phyloP scores from a whole-genome alignment of 1,284 basidiomycete species.

The Naganishia liquefaciens region DNA sequence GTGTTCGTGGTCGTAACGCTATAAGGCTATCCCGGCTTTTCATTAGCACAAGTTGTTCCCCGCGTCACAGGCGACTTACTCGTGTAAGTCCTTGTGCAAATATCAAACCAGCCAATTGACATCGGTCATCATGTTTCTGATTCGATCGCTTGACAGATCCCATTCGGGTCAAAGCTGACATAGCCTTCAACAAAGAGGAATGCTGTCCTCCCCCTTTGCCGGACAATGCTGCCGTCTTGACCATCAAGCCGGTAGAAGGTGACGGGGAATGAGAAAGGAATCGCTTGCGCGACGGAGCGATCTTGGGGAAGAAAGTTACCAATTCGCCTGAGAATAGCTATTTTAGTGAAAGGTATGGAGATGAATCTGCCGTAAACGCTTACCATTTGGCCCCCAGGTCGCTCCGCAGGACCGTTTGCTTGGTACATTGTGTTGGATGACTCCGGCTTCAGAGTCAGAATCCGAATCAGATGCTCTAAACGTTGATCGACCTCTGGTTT shows the following conservation, averaged over 20 bases:
- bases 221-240: slow-evolving; percentile 28
- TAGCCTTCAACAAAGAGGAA: slow-evolving; percentile 45
- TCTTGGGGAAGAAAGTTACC: slow-evolving; percentile 75
- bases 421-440: slow-evolving; percentile 44
- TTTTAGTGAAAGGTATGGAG: neutral
- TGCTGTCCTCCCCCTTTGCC: slow-evolving; percentile 15
- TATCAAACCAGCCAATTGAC: slow-evolving; percentile 36
- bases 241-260: slow-evolving; percentile 36
- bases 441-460: slow-evolving; percentile 48
- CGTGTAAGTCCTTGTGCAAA: slow-evolving; percentile 28
- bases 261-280: slow-evolving; percentile 48
- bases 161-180: slow-evolving; percentile 45
- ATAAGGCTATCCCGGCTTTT: neutral
- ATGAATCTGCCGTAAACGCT: neutral
- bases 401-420: slow-evolving; percentile 48
- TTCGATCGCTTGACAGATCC: slow-evolving; percentile 36
- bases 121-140: slow-evolving; percentile 31
- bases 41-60: neutral
- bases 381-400: slow-evolving; percentile 81
- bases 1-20: neutral
- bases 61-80: neutral
- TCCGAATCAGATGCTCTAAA: slow-evolving; percentile 43
- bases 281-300: slow-evolving; percentile 43
- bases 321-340: slow-evolving; percentile 65
- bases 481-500: slow-evolving; percentile 42